Evolutionary conservation across 1,139 yeast species (phyloP).

Genomic region (Hyphopichia pseudoburtonii): DNA sequence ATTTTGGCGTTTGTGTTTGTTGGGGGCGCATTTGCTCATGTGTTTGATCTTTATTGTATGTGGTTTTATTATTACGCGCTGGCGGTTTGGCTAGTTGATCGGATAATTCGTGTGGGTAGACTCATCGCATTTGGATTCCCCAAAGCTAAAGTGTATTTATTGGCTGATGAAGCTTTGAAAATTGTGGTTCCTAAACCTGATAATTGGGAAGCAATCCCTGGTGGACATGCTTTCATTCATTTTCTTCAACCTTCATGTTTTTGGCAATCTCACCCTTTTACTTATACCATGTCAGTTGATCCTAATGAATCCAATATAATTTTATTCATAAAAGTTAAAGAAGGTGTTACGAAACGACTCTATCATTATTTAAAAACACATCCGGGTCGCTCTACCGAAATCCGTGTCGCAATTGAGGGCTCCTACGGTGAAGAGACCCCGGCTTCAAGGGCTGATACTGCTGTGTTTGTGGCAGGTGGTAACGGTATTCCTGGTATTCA

Average conservation of each 20-base stretch:
- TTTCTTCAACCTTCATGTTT: constrained; percentile 53
- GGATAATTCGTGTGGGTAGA: constrained; percentile 50
- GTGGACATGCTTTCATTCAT: constrained; percentile 65
- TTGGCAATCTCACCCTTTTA: constrained; percentile 76
- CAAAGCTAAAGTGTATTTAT: constrained; percentile 48
- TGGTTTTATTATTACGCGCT: constrained; percentile 52
- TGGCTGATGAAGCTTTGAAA: constrained; percentile 44
- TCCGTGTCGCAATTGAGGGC: constrained; percentile 45
- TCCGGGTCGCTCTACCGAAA: constrained; percentile 22
- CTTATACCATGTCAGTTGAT: constrained; percentile 28
- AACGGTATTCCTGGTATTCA: constrained; percentile 50
- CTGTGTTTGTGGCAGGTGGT: constrained; percentile 47
- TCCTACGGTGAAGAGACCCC: constrained; percentile 45
- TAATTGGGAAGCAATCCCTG: constrained; percentile 44
- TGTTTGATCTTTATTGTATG: constrained; percentile 46
- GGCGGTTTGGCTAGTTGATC: constrained; percentile 66
- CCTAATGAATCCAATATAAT: constrained; percentile 24
- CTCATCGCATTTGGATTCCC: constrained; percentile 50
- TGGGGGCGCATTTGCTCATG: constrained; percentile 63
- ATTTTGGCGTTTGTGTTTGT: constrained; percentile 55
- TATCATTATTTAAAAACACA: constrained; percentile 24
- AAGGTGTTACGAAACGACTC: constrained; percentile 37
- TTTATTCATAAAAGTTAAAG: constrained; percentile 37
- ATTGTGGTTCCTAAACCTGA: constrained; percentile 39
- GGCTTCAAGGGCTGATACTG: constrained; percentile 33